phyloP scores from a whole-genome alignment of 1,139 yeast genomes.

The Oligophagozyma castellii region DNA sequence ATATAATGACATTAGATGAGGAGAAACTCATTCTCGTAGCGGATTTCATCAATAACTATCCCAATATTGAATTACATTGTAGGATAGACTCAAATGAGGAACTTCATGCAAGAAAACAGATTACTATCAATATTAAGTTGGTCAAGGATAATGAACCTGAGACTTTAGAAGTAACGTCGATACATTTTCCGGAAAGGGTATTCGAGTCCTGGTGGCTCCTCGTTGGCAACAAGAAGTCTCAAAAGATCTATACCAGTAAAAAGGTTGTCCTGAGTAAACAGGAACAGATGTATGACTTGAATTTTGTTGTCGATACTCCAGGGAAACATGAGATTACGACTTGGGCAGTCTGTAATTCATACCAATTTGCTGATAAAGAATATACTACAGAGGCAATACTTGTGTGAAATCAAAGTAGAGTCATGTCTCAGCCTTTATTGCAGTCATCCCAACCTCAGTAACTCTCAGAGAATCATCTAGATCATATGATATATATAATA shows the following conservation, averaged over 20 bases:
- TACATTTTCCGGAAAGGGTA: slow-evolving; percentile 42
- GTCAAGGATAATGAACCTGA: slow-evolving; percentile 66
- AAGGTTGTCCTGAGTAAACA: slow-evolving; percentile 45
- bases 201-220: slow-evolving; percentile 83
- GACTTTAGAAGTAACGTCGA: slow-evolving; percentile 44
- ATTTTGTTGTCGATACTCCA: slow-evolving; percentile 42
- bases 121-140: slow-evolving; percentile 36
- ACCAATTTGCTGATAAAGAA: slow-evolving; percentile 84
- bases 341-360: slow-evolving; percentile 89
- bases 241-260: slow-evolving; percentile 62
- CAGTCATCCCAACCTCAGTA: too few relatives aligned
- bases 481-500: too few relatives aligned
- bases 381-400: too few relatives aligned
- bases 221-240: slow-evolving; percentile 49
- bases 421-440: too few relatives aligned
- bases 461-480: too few relatives aligned
- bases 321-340: slow-evolving; percentile 52
- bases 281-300: slow-evolving; percentile 38
- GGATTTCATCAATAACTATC: slow-evolving; percentile 77
- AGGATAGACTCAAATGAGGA: slow-evolving; percentile 25
- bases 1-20: slow-evolving; percentile 39
- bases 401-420: too few relatives aligned
- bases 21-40: slow-evolving; percentile 54
- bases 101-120: slow-evolving; percentile 29
- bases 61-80: slow-evolving; percentile 63